A percentile compares a stretch with the other conserved stretches of the same genome.
Conservation (phyloP, 2,329 filamentous ascomycete genomes). For the Chaetothyriales sp. region DNA sequence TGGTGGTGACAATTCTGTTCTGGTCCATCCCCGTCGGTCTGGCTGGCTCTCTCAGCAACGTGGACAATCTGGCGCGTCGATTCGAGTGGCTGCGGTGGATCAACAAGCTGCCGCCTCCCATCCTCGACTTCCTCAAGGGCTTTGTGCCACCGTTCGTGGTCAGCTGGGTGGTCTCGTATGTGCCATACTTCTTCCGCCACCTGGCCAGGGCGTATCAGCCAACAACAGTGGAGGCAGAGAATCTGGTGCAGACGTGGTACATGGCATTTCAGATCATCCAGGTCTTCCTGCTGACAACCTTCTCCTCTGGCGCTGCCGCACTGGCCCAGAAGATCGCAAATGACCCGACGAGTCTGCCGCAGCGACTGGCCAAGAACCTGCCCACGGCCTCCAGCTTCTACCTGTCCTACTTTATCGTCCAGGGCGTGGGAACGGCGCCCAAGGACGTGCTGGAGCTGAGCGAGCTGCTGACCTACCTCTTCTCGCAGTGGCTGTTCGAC, state of each 20-base stretch:
- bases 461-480: slow-evolving; percentile 39
- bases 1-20: slow-evolving; percentile 64
- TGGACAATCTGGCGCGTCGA: slow-evolving; percentile 46
- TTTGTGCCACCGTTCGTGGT: slow-evolving; percentile 67
- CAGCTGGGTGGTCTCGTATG: slow-evolving; percentile 66
- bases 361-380: slow-evolving; percentile 56
- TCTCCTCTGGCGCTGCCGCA: slow-evolving; percentile 58
- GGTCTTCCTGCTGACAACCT: slow-evolving; percentile 73
- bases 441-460: slow-evolving; percentile 13
- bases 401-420: slow-evolving; percentile 84
- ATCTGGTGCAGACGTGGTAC: slow-evolving; percentile 82
- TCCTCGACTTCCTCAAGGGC: slow-evolving; percentile 70
- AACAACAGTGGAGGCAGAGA: slow-evolving; percentile 61
- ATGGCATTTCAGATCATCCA: slow-evolving; percentile 62
- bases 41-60: slow-evolving; percentile 77
- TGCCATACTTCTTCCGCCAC: slow-evolving; percentile 71
- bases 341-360: slow-evolving; percentile 48
- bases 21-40: slow-evolving; percentile 64
- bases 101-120: slow-evolving; percentile 47
- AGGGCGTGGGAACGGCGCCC: slow-evolving; percentile 56
- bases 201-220: slow-evolving; percentile 66
- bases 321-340: slow-evolving; percentile 50
- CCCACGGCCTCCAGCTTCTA: slow-evolving; percentile 90
- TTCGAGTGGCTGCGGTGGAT: slow-evolving; percentile 57
- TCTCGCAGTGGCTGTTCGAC: slow-evolving; percentile 11